phyloP scores from a whole-genome alignment of 2,329 filamentous ascomycete genomes.

The Lecanicillium sp. region DNA sequence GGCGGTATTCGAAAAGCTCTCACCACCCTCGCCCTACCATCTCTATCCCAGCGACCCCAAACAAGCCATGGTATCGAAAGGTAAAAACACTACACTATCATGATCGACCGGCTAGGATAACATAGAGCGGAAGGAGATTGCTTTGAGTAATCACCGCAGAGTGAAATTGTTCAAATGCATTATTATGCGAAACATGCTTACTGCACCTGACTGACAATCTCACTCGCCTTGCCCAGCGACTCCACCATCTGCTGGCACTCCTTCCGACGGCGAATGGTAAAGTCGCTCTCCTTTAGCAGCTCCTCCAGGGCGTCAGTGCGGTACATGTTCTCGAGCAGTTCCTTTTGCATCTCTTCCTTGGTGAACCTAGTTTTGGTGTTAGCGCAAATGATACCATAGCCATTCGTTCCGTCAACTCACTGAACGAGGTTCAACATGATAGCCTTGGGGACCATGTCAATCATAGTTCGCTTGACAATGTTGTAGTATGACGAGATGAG shows the following conservation, averaged over 20 bases:
- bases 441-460: conserved; percentile 99
- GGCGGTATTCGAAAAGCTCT: not conserved
- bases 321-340: conserved; percentile 97
- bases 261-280: conserved; percentile 88
- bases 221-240: conserved; percentile 77
- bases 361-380: conserved; percentile 54
- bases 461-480: conserved; percentile 97
- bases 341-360: conserved; percentile 97
- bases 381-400: conserved; percentile 8
- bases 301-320: conserved; percentile 83
- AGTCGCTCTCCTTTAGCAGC: conserved; percentile 94
- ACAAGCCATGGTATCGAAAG: conserved; percentile 30
- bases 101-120: not conserved
- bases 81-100: conserved; percentile 10
- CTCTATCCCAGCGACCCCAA: conserved; percentile 9
- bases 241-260: conserved; percentile 99
- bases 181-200: conserved; percentile 21
- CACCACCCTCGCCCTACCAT: not conserved
- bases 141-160: not conserved
- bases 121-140: conserved; percentile 5
- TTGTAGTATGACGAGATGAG: conserved; percentile 96
- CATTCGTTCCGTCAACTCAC: conserved; percentile 47
- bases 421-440: conserved; percentile 96
- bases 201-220: conserved; percentile 84
- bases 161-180: not conserved